Conservation (phyloP, 2,329 filamentous ascomycete genomes). For the Elsinoe batatas region DNA sequence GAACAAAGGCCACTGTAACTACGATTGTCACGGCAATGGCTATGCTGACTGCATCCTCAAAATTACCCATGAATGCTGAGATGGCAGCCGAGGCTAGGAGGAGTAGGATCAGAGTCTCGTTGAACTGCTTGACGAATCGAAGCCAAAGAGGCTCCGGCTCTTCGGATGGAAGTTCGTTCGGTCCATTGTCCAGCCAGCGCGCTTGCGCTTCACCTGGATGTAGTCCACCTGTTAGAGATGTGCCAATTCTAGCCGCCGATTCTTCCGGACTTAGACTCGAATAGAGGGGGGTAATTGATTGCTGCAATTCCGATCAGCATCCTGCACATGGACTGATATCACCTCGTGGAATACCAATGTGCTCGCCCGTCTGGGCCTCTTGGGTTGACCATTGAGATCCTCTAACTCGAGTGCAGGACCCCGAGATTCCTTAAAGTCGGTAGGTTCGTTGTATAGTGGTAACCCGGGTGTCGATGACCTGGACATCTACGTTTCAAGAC, state of each 20-base stretch:
- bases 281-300: conserved; percentile 41
- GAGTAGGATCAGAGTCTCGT: conserved; percentile 89
- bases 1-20: conserved; percentile 88
- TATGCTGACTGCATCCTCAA: conserved; percentile 92
- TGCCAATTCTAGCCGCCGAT: conserved; percentile 65
- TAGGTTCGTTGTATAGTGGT: conserved; percentile 43
- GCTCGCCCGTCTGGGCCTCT: conserved; percentile 10
- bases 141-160: conserved; percentile 90
- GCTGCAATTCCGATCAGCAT: conserved; percentile 17
- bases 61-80: conserved; percentile 83
- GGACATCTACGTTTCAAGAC: conserved; percentile 41
- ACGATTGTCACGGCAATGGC: conserved; percentile 94
- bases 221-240: conserved; percentile 75
- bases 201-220: conserved; percentile 70
- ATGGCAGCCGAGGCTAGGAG: conserved; percentile 79
- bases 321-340: no score
- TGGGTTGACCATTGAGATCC: conserved; percentile 10
- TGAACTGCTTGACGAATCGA: conserved; percentile 91
- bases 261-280: conserved; percentile 65
- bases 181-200: conserved; percentile 69
- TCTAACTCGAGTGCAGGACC: conserved; percentile 5
- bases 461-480: conserved; percentile 49
- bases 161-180: conserved; percentile 91
- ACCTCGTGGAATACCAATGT: background rate
- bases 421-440: conserved; percentile 20